Percentiles rank a stretch among this genome's conserved stretches.
Evolutionary conservation across 768 basidiomycete species (phyloP).

Genomic region (Pleurotus platypus): DNA sequence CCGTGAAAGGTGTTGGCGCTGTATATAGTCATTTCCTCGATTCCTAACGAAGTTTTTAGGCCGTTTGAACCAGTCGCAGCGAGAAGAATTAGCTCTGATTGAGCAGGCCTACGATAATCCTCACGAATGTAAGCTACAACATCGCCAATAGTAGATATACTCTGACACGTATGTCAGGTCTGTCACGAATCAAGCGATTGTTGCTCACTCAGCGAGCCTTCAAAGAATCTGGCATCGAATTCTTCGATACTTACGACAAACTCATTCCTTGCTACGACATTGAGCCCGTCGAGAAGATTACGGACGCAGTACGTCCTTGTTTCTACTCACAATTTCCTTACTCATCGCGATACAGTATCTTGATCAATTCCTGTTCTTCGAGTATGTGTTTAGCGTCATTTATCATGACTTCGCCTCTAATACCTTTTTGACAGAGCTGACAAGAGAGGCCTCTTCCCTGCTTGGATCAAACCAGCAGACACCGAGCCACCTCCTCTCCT

Average conservation of each 20-base stretch:
- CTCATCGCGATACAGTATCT: constrained; percentile 57
- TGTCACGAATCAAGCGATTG: constrained; percentile 97
- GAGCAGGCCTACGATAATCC: constrained; percentile 99
- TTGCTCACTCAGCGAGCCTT: constrained; percentile 96
- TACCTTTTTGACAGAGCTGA: constrained; percentile 54
- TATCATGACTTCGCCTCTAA: constrained; percentile 3
- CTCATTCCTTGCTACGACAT: constrained; percentile 99
- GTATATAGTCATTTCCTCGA: not conserved
- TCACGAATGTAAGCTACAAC: constrained; percentile 73
- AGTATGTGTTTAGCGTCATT: constrained; percentile 35
- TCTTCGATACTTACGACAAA: constrained; percentile 97
- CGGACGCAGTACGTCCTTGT: constrained; percentile 61
- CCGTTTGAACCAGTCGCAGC: constrained; percentile 95
- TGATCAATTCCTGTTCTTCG: constrained; percentile 98
- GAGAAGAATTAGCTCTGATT: constrained; percentile 95
- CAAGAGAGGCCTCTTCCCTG: constrained; percentile 95
- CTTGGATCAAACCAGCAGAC: constrained; percentile 99
- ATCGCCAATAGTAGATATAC: not conserved
- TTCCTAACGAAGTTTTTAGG: constrained; percentile 24
- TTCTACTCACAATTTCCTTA: not conserved
- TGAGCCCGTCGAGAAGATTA: constrained; percentile 99
- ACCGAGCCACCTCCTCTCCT: constrained; percentile 95
- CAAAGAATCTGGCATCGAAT: constrained; percentile 97
- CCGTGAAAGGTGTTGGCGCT: constrained; percentile 67
- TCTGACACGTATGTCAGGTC: constrained; percentile 34